Evolutionary conservation across 2,329 filamentous ascomycete genomes (phyloP).

Genomic region (Stachybotrys chartarum): DNA sequence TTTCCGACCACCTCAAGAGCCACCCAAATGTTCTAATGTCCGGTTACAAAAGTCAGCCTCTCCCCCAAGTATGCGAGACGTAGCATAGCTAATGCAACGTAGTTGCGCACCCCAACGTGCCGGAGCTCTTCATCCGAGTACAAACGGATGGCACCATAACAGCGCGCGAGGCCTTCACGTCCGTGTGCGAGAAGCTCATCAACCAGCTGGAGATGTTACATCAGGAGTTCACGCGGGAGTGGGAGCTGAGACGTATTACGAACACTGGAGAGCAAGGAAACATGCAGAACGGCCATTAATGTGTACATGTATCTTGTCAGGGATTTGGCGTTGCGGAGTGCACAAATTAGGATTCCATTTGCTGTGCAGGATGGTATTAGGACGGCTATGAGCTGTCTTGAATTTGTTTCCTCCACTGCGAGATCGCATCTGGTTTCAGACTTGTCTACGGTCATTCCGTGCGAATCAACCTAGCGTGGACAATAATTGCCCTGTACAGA

Average conservation of each 20-base stretch:
- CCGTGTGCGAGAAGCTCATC: constrained; percentile 76
- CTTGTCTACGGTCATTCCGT: too few species aligned
- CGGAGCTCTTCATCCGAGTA: constrained; percentile 64
- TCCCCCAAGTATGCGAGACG: not conserved
- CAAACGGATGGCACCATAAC: constrained; percentile 86
- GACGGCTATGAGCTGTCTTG: constrained; percentile 1
- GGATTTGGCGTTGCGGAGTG: constrained; percentile 15
- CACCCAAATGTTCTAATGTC: constrained; percentile 81
- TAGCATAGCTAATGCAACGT: not conserved
- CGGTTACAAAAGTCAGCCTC: constrained; percentile 71
- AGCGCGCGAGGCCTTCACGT: constrained; percentile 81
- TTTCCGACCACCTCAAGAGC: constrained; percentile 78
- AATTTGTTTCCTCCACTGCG: constrained; percentile 2
- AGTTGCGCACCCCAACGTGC: constrained; percentile 54
- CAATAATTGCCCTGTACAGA: too few species aligned
- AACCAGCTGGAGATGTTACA: constrained; percentile 72
- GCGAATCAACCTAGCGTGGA: too few species aligned
- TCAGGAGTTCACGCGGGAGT: constrained; percentile 88
- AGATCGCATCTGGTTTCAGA: too few species aligned
- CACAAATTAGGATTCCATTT: not conserved
- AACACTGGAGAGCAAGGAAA: constrained; percentile 53
- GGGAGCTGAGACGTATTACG: constrained; percentile 80
- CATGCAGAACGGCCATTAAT: constrained; percentile 18
- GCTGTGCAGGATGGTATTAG: not conserved
- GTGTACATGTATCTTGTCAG: not conserved